These are phyloP conservation scores for Knoxia roxburghii DNA, from an alignment of 257 asterid species.

Conservation along the genomic window DNA sequence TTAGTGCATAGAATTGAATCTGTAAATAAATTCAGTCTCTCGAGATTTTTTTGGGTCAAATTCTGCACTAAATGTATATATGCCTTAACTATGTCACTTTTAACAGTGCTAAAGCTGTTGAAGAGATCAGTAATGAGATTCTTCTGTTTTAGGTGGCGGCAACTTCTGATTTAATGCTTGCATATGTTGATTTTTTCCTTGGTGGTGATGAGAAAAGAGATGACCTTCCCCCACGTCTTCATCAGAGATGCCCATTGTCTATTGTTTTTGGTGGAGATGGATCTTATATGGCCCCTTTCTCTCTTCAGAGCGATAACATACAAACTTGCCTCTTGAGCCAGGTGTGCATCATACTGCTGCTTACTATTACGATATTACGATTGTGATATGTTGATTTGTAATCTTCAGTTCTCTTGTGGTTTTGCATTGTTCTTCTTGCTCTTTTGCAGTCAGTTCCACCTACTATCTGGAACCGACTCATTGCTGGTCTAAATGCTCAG, in stretches of 20 bases:
- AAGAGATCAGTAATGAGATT: slow-evolving; percentile 10
- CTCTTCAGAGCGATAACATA: slow-evolving; percentile 68
- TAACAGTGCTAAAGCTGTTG: background rate
- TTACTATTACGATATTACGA: slow-evolving; percentile 10
- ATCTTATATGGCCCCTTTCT: slow-evolving; percentile 86
- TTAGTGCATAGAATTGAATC: background rate
- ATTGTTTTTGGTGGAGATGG: slow-evolving; percentile 89
- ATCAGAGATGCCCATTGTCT: slow-evolving; percentile 74
- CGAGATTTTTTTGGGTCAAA: background rate
- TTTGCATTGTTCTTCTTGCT: slow-evolving; percentile 15
- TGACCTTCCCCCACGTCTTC: slow-evolving; percentile 84
- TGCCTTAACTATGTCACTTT: background rate
- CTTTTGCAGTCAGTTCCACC: slow-evolving; percentile 78
- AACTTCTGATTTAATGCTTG: slow-evolving; percentile 80
- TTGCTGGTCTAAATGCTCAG: slow-evolving; percentile 92
- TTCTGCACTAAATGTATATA: background rate
- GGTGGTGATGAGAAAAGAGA: slow-evolving; percentile 89
- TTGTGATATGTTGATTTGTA: background rate
- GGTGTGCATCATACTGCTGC: slow-evolving; percentile 35
- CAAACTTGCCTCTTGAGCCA: slow-evolving; percentile 78
- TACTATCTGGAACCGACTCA: slow-evolving; percentile 73
- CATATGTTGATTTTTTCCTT: slow-evolving; percentile 83
- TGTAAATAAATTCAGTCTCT: background rate
- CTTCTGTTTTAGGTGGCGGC: slow-evolving; percentile 62
- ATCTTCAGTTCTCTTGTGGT: background rate